Base-by-base conservation (phyloP, 306 rosid species). In the Luffa acutangula region DNA sequence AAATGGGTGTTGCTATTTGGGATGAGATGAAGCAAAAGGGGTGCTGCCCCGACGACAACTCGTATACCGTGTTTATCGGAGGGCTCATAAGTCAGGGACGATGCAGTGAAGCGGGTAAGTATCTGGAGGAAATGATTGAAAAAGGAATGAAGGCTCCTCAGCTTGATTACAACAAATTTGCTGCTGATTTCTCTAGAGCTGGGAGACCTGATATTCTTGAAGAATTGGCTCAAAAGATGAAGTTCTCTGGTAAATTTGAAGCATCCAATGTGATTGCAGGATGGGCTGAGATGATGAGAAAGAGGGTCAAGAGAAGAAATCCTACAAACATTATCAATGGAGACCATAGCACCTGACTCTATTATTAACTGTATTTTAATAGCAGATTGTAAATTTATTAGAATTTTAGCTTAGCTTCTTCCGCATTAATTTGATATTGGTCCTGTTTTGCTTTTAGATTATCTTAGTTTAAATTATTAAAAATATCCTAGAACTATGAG, bases 141-240 rank as follows among this genome's bases (percentile, higher is more conserved):
- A 92, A 89, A 78, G 97, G 98, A 75, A 95, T 95, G 97, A 92
- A 87, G 82, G 92, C 97, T 83, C 97, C 93, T 69, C 93, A 91
- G 83, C 92, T 95, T 43, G 97, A 91, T 80, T 91, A 89, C 83
- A 89, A 89, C 84, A 95, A 89, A 89, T 90, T 92, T 80, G 97
- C 87, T 65, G 89, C 93, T 60, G 93, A 91, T 85, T 88, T 90
- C 84, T 89, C 96, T 17, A 86, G 89, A 85, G 87, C 86, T 78
- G 98, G 97, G 81, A 92, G 82, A 80, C 89, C 90, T 60, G 90
- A 79, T 81, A 80, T 90, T 34, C 97, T 95, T 45, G 93, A 89
- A 85, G 93, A 90, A 81, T 82, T 91, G 80, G 89, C 97, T 80
- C 86, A 74, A 81, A 91, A 91, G 89, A 89, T 90, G 97, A 90